Base-by-base conservation (phyloP, 2,329 filamentous ascomycete species). In the Coniella lustricola region DNA sequence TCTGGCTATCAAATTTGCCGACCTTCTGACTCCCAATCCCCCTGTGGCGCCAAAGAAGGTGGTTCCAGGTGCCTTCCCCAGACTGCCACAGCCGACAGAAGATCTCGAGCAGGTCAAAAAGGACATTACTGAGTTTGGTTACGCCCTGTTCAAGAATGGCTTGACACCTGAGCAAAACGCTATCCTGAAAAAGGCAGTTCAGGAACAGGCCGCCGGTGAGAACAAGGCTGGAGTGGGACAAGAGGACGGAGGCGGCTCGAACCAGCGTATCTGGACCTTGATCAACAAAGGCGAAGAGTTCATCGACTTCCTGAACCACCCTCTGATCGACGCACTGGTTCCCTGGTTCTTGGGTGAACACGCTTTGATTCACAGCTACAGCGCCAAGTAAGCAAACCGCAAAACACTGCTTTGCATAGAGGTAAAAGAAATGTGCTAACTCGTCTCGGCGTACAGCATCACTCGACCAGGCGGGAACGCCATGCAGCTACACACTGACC, bases 1-100 rank as follows among this genome's bases (percentile, higher is more conserved):
- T 18, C 39, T 59, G 7, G 59, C 54, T 2, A 56, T 60, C 47
- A 59, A 59, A 42, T 60, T 60, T 39, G 58, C 54, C 17, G 59
- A 61, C 32, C 41, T 55, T 18, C 47, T 61, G 21, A 55, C 54
- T 20, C 58, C 59, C 12, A 46, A 48, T 17, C 52, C 51, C 16
- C 55, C 59, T 9, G 47, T 45, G 9, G 39, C 51, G 14, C 55
- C 55, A 17, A 54, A 49, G 42, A 18, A 39, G 16, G 70, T 70
- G 16, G 43, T 38, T n/a, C 43, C 34, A 37, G 66, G 68, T 42
- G 68, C 68, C 17, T 63, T 70, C 3, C 60, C 63, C 2, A 61
- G 60, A 3, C 60, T 72, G 2, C 69, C 59, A 1, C 66, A 55
- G 59, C 57, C 59, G 13, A 61, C 60, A 9, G 56, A 56, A 36